Percentiles rank a stretch among this genome's conserved stretches.
phyloP scores from a whole-genome alignment of 2,329 filamentous ascomycete genomes.

The Byssochlamys sp. region DNA sequence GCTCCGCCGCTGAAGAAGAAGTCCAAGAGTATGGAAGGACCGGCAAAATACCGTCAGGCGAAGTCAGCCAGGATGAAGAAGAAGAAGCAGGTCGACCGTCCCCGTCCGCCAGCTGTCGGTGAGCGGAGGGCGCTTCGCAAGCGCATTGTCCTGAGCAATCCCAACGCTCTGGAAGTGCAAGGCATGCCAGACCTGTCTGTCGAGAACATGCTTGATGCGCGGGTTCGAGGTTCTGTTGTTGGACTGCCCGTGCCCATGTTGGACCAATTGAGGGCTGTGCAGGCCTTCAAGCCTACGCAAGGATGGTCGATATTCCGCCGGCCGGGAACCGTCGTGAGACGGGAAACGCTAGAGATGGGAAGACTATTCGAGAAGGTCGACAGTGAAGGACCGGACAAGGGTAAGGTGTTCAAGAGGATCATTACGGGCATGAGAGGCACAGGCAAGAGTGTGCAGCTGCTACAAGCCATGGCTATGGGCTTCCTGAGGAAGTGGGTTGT shows the following conservation, averaged over 20 bases:
- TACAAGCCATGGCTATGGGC: slow-evolving; percentile 75
- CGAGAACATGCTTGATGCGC: slow-evolving; percentile 45
- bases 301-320: slow-evolving; percentile 76
- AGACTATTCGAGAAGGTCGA: slow-evolving; percentile 51
- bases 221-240: slow-evolving; percentile 57
- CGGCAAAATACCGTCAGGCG: slow-evolving; percentile 29
- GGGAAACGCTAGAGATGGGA: slow-evolving; percentile 67
- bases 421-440: slow-evolving; percentile 63
- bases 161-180: slow-evolving; percentile 72
- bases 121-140: slow-evolving; percentile 83
- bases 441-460: slow-evolving; percentile 77
- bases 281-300: slow-evolving; percentile 86
- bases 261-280: slow-evolving; percentile 69
- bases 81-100: slow-evolving; percentile 31
- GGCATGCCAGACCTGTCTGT: slow-evolving; percentile 54
- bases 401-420: slow-evolving; percentile 46
- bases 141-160: slow-evolving; percentile 83
- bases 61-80: slow-evolving; percentile 38
- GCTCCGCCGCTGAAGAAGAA: slow-evolving; percentile 43
- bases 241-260: slow-evolving; percentile 60
- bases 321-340: slow-evolving; percentile 67
- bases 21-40: slow-evolving; percentile 14
- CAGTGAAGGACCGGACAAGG: slow-evolving; percentile 27
- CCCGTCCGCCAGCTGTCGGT: slow-evolving; percentile 57
- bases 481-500: slow-evolving; percentile 81